phyloP scores from a whole-genome alignment of 495 filamentous ascomycete species.

The Podospora conica region DNA sequence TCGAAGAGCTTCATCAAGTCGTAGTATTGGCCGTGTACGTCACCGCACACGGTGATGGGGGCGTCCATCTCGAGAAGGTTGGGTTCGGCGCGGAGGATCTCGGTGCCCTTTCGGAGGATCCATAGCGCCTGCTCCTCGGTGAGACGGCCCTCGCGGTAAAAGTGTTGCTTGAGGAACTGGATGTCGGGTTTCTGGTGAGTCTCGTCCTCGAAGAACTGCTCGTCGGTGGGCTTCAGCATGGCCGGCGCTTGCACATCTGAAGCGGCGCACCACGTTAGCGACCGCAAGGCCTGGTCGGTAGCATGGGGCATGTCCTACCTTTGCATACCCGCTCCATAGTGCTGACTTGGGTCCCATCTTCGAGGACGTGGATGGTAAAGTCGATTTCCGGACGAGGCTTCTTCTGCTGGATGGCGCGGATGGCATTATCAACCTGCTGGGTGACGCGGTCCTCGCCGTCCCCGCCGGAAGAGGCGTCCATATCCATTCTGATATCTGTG shows the following conservation, averaged over 20 bases:
- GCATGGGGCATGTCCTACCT: conserved; percentile 52
- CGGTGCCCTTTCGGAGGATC: conserved; percentile 81
- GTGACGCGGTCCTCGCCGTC: conserved; percentile 31
- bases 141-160: conserved; percentile 93
- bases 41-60: conserved; percentile 98
- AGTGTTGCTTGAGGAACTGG: conserved; percentile 92
- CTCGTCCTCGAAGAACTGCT: conserved; percentile 65
- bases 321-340: conserved; percentile 94
- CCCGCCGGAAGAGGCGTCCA: conserved; percentile 24
- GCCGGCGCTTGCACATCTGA: conserved; percentile 95
- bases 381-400: conserved; percentile 94
- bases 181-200: conserved; percentile 87
- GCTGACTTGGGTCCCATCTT: conserved; percentile 91
- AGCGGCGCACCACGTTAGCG: conserved; percentile 10
- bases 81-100: conserved; percentile 78
- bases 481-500: conserved; percentile 9
- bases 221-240: conserved; percentile 79
- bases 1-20: conserved; percentile 99
- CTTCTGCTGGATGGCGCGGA: conserved; percentile 84
- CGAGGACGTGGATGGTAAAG: conserved; percentile 96
- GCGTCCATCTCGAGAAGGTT: conserved; percentile 99
- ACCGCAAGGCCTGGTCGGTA: not conserved
- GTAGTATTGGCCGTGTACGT: conserved; percentile 98
- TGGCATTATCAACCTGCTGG: conserved; percentile 57
- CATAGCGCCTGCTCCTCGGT: conserved; percentile 96